phyloP scores from a whole-genome alignment of 257 asterid genomes.

The Solanum chmielewskii region DNA sequence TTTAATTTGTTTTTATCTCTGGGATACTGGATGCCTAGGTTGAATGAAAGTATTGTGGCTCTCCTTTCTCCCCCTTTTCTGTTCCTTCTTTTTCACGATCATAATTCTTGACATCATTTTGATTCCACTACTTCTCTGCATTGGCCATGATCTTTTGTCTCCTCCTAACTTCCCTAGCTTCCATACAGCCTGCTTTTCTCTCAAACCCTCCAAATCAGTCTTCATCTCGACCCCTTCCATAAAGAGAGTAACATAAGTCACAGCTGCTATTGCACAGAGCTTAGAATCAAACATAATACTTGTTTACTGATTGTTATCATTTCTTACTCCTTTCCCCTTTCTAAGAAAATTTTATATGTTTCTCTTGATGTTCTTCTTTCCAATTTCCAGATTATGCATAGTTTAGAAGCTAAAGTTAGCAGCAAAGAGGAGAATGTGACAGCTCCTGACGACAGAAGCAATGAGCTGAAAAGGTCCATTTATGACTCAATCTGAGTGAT shows the following conservation, averaged over 20 bases:
- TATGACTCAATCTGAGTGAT: neutral
- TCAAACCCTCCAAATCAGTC: neutral
- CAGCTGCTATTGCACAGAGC: neutral
- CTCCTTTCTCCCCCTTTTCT: neutral
- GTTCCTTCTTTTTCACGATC: neutral
- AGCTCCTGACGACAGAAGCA: slow-evolving; percentile 13
- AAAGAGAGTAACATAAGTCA: neutral
- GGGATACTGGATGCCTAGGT: neutral
- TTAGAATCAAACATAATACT: neutral
- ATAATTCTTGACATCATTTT: neutral
- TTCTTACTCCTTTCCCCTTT: neutral
- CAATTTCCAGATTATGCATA: slow-evolving; percentile 42
- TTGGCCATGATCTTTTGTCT: neutral
- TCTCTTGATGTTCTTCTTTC: neutral
- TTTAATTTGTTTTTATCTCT: neutral
- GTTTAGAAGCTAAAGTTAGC: neutral
- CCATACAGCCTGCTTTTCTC: neutral
- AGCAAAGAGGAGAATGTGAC: slow-evolving; percentile 7
- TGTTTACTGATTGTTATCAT: neutral
- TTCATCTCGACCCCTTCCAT: neutral
- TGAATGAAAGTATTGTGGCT: neutral
- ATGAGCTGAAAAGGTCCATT: slow-evolving; percentile 13
- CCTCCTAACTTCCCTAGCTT: neutral
- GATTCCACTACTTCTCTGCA: neutral
- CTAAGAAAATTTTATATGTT: neutral